phyloP scores from a whole-genome alignment of 129 eudicot genomes.

The Pulicaria dysenterica region DNA sequence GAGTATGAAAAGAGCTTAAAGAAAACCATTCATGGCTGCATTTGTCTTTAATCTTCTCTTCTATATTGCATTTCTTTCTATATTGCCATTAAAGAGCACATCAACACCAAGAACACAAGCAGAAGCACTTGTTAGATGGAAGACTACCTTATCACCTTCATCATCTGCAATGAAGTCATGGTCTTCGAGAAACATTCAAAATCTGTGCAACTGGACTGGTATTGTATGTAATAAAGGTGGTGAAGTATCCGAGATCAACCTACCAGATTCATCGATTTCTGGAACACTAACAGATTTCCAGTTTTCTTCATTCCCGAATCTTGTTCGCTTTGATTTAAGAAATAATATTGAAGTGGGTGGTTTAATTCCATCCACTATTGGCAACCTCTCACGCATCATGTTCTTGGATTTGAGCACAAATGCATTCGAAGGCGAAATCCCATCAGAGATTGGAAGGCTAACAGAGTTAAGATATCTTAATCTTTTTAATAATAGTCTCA shows the following conservation, averaged over 20 bases:
- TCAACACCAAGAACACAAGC: slow-evolving; percentile 65
- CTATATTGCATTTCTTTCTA: slow-evolving; percentile 35
- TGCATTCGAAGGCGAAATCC: slow-evolving; percentile 41
- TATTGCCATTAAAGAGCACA: slow-evolving; percentile 37
- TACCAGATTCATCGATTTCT: slow-evolving; percentile 38
- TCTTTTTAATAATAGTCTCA: slow-evolving; percentile 45
- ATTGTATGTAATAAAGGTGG: slow-evolving; percentile 51
- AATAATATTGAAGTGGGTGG: slow-evolving; percentile 46
- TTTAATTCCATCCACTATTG: slow-evolving; percentile 60
- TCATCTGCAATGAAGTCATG: slow-evolving; percentile 62
- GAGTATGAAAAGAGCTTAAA: slow-evolving; percentile 15
- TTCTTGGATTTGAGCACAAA: slow-evolving; percentile 68
- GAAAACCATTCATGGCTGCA: slow-evolving; percentile 39
- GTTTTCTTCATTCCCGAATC: slow-evolving; percentile 62
- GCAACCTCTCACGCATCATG: slow-evolving; percentile 51
- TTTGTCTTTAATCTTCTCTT: slow-evolving; percentile 27
- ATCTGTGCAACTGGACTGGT: slow-evolving; percentile 79
- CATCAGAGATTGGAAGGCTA: slow-evolving; percentile 58
- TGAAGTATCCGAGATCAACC: slow-evolving; percentile 43
- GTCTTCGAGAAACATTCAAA: slow-evolving; percentile 51
- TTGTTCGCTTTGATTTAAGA: slow-evolving; percentile 46
- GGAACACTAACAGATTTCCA: slow-evolving; percentile 53
- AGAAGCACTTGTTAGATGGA: slow-evolving; percentile 74
- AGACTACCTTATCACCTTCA: slow-evolving; percentile 42
- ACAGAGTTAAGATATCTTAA: slow-evolving; percentile 40